Base-by-base conservation (phyloP, 345 rosid species). In the Linum tenue region DNA sequence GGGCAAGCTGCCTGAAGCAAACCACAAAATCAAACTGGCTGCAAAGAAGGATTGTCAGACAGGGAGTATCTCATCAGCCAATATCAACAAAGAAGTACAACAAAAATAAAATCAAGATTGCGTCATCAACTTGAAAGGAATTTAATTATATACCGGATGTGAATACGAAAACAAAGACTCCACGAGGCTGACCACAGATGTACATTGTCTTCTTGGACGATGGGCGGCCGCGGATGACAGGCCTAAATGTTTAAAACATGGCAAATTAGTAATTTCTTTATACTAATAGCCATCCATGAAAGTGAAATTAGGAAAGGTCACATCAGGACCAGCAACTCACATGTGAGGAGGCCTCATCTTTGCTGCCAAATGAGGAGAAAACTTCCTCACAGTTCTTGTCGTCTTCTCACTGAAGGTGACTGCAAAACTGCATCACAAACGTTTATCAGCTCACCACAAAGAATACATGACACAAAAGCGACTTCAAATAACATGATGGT, bases 281-380 rank as follows among this genome's bases (percentile, higher is more conserved):
- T n/a, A 22, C 31, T 22, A 22, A 44, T n/a, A 61, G 7, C 10
- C 44, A 61, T 16, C 44, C 15, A 37, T 61, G 16, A 37, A 37
- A 61, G 31, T 22, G 31, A 22, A 22, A 2, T 37, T 39, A 14
- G n/a, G 12, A 38, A 61, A 38, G 11, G 12, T 8, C 7, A 39
- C 3, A 37, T 5, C 16, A 37, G 16, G 8, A 56, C 35, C 59
- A 39, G 14, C 17, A 12, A 61, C 64, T 10, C n/a, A 61, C 64
- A 61, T 61, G 39, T 61, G 64, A 38, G 64, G 44, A 61, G 64
- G 64, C 17, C 64, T 61, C 64, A 61, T 61, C 44, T 61, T 61
- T 37, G 64, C 64, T 37, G 64, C 64, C 17, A 61, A 39, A 39
- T 37, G 64, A 12, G 64, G 64, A 38, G 64, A 61, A 8, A 61